Evolutionary conservation across 805 yeast species (phyloP), one percentile per base, ranked within the genome.

Genomic region (Ogataea ramenticola): DNA sequence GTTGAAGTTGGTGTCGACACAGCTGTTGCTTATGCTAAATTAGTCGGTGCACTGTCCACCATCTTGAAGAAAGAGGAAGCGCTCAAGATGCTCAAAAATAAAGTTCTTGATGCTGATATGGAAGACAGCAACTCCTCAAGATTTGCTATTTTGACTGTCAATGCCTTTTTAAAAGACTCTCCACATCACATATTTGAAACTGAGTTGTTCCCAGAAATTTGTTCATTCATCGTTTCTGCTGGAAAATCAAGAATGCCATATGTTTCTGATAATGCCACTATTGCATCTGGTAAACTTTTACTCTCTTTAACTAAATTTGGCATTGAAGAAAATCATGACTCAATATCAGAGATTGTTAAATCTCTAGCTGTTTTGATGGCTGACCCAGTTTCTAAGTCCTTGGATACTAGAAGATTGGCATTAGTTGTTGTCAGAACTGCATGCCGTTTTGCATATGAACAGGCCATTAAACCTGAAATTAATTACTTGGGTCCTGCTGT

Each of bases 271-370:
- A 83, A 85, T 55, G 84, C 89, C 21, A 72, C 83, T 6, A 64
- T 82, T 45, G 96, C 96, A 2, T 72, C 82, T 41, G 97, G 96
- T 48, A 93, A 93, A 65, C 50, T 86, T 8, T 65, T 89, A 43
- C 67, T 91, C 46, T 65, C 78, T 26, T 60, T 70, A 19, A 72
- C 65, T 8, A 62, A 63, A 15, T 58, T 72, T 2, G 71, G 31
- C 10, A 24, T 46, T n/a, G 53, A 52, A 55, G 61, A 60, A 4
- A 51, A 54, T 1, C 19, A 45, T 3, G 67, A 70, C 12, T 74
- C 72, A 21, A 57, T 71, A 26, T 54, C 72, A 1, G 50, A 53
- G 3, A 51, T 87, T 41, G 64, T 80, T n/a, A 55, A 55, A 6
- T 80, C 74, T 48, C 62, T 84, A 39, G 70, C 81, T n/a, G 57